A percentile compares a stretch with the other conserved stretches of the same genome.
Evolutionary conservation across 495 filamentous ascomycete species (phyloP).

Genomic region (Penicillium paradoxum): DNA sequence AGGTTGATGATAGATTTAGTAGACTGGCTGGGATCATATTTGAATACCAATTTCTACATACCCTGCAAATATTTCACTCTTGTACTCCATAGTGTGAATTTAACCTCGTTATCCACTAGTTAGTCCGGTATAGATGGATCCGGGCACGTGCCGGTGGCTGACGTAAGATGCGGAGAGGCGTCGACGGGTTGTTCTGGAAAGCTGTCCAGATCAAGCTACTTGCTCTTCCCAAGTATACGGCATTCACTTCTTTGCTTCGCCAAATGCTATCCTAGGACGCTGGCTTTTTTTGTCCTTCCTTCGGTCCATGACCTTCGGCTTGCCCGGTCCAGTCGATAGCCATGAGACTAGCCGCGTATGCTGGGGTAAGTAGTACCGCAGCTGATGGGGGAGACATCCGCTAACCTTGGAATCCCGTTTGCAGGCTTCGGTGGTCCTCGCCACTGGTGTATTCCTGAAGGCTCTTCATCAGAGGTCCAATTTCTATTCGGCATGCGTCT

Average conservation of each 20-base stretch:
- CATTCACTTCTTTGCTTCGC: constrained; percentile 7
- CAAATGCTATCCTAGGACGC: constrained; percentile 19
- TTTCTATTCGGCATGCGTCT: constrained; percentile 96
- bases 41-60: no score
- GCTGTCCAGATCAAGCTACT: constrained; percentile 37
- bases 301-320: constrained; percentile 31
- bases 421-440: constrained; percentile 71
- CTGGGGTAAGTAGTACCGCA: constrained; percentile 39
- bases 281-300: constrained; percentile 9
- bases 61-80: not conserved
- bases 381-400: not conserved
- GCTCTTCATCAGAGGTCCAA: constrained; percentile 93
- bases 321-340: constrained; percentile 21
- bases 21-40: not conserved
- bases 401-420: constrained; percentile 16
- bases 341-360: constrained; percentile 52
- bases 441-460: constrained; percentile 74
- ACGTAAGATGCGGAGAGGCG: constrained; percentile 35
- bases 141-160: constrained; percentile 25
- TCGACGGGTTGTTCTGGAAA: constrained; percentile 22
- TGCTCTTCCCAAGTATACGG: constrained; percentile 1
- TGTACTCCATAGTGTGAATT: not conserved
- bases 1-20: not conserved
- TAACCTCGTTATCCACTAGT: not conserved
- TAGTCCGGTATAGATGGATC: constrained; percentile 5